Evolutionary conservation across 345 rosid species (phyloP).

Genomic region (Trapa bicornis): DNA sequence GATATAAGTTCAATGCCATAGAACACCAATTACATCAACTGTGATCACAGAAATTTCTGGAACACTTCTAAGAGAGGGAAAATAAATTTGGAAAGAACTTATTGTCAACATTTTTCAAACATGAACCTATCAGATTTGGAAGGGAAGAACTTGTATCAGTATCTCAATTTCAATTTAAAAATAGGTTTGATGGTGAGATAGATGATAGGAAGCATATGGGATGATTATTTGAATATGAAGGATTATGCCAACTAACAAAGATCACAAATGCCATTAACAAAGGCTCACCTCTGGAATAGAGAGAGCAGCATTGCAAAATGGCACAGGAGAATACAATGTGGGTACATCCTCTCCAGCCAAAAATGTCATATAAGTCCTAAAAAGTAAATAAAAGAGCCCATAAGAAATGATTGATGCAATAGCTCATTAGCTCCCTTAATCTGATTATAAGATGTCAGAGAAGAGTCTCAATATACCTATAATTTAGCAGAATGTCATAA

Average conservation of each 20-base stretch:
- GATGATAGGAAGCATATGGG: neutral
- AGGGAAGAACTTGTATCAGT: too few species aligned
- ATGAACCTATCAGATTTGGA: too few species aligned
- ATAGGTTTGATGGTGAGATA: neutral
- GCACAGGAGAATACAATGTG: constrained; percentile 58
- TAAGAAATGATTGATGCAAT: neutral
- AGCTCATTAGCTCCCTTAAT: neutral
- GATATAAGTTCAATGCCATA: neutral
- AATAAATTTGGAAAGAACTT: too few species aligned
- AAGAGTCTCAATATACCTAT: constrained; percentile 32
- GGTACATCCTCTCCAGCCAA: constrained; percentile 69
- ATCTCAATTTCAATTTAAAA: too few species aligned
- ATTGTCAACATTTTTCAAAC: too few species aligned
- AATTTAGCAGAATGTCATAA: constrained; percentile 76
- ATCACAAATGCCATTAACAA: neutral
- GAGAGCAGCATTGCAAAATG: constrained; percentile 69
- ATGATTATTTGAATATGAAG: neutral
- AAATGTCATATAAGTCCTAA: constrained; percentile 60
- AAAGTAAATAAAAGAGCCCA: constrained; percentile 2
- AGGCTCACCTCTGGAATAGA: constrained; percentile 74
- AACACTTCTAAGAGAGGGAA: too few species aligned
- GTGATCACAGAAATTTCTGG: too few species aligned
- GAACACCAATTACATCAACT: neutral
- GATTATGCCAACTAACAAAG: neutral
- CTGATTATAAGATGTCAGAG: neutral